Evolutionary conservation across 2,329 filamentous ascomycete species (phyloP), one percentile per base, ranked within the genome.

Genomic region (Curvularia sp.): DNA sequence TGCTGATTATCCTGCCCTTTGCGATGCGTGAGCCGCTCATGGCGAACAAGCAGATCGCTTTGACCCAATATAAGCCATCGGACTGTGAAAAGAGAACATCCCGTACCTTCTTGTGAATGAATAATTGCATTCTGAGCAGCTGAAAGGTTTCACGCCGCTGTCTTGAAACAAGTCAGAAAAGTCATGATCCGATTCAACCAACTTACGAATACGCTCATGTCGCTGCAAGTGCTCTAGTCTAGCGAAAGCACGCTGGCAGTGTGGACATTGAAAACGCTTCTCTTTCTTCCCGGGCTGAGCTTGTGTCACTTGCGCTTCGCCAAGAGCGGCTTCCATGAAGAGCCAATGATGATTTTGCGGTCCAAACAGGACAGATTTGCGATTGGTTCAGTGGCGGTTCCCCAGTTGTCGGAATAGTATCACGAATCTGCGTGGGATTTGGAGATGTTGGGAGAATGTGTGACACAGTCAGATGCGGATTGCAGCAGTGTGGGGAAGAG

Each of bases 71-170:
- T 43, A 48, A 58, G 31, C 20, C 2, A 41, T 43, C 9, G 13
- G 15, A 12, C 33, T 31, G n/a, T 3, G 7, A 35, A 18, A 12
- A 24, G 24, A 9, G 47, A 22, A 30, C 4, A n/a, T 42, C 3
- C 26, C 65, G 30, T 77, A 78, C 77, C 77, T 79, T 65, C 77
- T 68, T 9, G 77, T 78, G 63, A 79, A 79, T 9, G 76, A 77
- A 61, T 77, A 77, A 42, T 77, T 77, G 62, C 77, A 79, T 59
- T 75, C 70, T 39, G 67, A 60, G 60, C 77, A 79, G 41, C 69
- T 64, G 65, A 79, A 79, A 7, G 77, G 77, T 62, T 79, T 79
- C 57, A 78, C 72, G 26, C 77, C 75, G 43, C 75, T 79, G 63
- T 79, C 75, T 73, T 43, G 52, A 35, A 18, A 5, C 42, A 28